Base-by-base conservation (phyloP, 805 yeast genomes). In the Lachancea sp. region DNA sequence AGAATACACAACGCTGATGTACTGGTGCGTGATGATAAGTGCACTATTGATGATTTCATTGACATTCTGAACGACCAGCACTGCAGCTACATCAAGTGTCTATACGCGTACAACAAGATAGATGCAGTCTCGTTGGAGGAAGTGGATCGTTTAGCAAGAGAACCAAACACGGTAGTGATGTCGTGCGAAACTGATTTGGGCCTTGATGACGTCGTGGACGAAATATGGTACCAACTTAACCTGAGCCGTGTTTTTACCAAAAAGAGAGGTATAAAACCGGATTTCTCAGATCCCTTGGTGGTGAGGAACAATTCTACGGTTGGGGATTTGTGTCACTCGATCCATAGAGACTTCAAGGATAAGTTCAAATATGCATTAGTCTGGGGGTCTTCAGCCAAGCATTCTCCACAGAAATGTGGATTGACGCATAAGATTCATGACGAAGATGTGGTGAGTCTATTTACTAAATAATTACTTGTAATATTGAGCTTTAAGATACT, bases 391-490 rank as follows among this genome's bases (percentile, higher is more conserved):
- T 82, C 95, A 38, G 85, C 97, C 6, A 93, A 93, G 63, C 95
- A 88, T 61, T 86, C 91, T 30, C 98, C 98, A 3, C 99, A 91
- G 60, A 91, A 91, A 61, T 91, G 98, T 72, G 98, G 99, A 0
- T 70, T 91, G 46, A 77, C 62, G 50, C 99, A 91, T 62, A 70
- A 71, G 31, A 82, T 93, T 12, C 79, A 85, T 54, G 98, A 91
- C 61, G 97, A 90, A 60, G 99, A 91, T 62, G 99, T 91, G 15
- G 91, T 93, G 18, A 82, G 93, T 41, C 79, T 91, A 46, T 88
- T 91, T 41, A 80, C 96, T 17, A 91, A 89, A 68, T 89, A 40
- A 30, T 29, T 15, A 18, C 11, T 9, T 33, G 16, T 33, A 15
- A 16, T 33, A 5, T 33, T 33, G 36, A 9, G 18, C 36, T 10